These are phyloP conservation scores for Neonectria magnoliae DNA, from an alignment of 2,329 filamentous ascomycete species.

Conservation along the genomic window DNA sequence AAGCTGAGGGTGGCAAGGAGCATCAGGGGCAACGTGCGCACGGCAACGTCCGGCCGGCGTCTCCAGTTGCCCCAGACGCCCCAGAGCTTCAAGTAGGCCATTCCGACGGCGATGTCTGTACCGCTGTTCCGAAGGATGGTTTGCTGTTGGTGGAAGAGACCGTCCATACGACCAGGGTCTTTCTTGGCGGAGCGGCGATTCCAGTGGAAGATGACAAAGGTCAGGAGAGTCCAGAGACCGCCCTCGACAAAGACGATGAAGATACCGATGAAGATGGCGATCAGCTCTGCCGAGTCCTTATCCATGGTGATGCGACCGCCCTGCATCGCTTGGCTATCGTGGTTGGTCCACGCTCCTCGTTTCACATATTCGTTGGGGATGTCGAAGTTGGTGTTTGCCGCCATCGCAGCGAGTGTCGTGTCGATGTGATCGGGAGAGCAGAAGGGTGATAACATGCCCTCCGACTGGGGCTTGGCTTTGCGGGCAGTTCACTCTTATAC, in stretches of 20 bases:
- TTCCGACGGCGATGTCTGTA: background rate
- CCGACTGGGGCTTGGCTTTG: background rate
- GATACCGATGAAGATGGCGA: constrained; percentile 15
- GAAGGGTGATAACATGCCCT: background rate
- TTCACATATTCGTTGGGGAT: background rate
- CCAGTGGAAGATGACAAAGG: background rate
- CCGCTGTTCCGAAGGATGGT: constrained; percentile 2
- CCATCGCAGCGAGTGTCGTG: background rate
- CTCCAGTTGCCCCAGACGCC: background rate
- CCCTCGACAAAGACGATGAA: constrained; percentile 10
- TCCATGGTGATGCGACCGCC: constrained; percentile 7
- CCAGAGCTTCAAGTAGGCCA: constrained; percentile 10
- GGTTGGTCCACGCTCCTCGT: constrained; percentile 9
- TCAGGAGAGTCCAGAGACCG: constrained; percentile 4
- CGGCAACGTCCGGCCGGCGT: background rate
- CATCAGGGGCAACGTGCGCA: background rate
- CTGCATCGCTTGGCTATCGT: background rate
- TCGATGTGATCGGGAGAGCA: background rate
- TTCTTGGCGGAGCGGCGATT: background rate
- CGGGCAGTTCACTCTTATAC: background rate
- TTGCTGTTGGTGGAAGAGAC: constrained; percentile 5
- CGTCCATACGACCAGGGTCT: background rate
- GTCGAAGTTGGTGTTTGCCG: background rate
- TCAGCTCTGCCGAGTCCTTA: constrained; percentile 7
- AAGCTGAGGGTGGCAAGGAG: background rate